Conservation (phyloP, 2,329 filamentous ascomycete genomes). For the Claviceps sp. region DNA sequence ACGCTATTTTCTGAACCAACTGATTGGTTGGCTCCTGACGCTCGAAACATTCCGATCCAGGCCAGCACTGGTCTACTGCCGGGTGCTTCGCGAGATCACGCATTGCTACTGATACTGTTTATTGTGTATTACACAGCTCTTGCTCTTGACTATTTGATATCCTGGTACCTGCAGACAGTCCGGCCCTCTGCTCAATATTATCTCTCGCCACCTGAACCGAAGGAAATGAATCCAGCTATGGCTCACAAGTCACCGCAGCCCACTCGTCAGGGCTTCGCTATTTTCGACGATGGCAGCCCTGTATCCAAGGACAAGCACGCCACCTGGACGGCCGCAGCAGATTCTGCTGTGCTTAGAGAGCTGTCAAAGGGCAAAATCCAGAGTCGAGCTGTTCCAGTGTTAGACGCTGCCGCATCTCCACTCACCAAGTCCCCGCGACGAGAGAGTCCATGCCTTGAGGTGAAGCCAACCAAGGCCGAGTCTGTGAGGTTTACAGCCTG, state of each 20-base stretch:
- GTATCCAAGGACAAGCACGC: not conserved
- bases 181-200: too few relatives aligned
- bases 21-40: not conserved
- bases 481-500: constrained; percentile 10
- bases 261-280: constrained; percentile 1
- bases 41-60: not conserved
- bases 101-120: constrained; percentile 2
- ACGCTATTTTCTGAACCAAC: not conserved
- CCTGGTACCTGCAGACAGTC: not conserved
- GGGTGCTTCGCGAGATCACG: constrained; percentile 4
- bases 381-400: not conserved
- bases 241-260: not conserved
- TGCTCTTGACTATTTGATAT: not conserved
- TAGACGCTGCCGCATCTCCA: not conserved
- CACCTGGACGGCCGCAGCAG: not conserved
- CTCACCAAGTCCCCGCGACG: constrained; percentile 1
- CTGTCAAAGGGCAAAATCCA: constrained; percentile 4
- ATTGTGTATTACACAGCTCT: not conserved
- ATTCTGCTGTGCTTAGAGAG: constrained; percentile 4
- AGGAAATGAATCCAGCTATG: not conserved
- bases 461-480: constrained; percentile 6
- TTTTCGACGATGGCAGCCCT: constrained; percentile 2
- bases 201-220: too few relatives aligned
- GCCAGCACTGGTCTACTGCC: not conserved
- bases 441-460: constrained; percentile 3